phyloP scores from a whole-genome alignment of 257 asterid species.

The Scutellaria galericulata region DNA sequence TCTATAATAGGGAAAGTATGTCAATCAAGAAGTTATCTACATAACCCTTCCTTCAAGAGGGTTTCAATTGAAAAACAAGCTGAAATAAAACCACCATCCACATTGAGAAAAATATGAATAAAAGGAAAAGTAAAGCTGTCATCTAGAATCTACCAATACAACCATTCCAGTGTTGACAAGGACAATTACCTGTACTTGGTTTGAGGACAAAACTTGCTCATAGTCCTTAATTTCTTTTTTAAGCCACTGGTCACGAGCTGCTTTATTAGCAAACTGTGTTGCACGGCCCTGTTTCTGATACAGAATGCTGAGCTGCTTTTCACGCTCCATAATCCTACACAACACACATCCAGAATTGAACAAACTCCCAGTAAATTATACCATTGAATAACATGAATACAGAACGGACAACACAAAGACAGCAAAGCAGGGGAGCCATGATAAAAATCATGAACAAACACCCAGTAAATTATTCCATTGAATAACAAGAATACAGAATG shows the following conservation, averaged over 20 bases:
- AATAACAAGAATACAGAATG: conserved; percentile 25
- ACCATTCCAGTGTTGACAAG: conserved; percentile 20
- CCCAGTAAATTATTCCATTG: conserved; percentile 8
- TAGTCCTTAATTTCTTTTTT: conserved; percentile 88
- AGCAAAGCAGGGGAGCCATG: conserved; percentile 7
- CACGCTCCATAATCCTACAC: conserved; percentile 92
- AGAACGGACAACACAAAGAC: conserved; percentile 11
- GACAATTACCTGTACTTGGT: conserved; percentile 62
- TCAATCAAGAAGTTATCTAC: not conserved
- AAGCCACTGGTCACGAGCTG: conserved; percentile 95
- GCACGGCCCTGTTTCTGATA: conserved; percentile 99
- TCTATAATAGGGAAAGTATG: not conserved
- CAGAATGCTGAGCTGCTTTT: conserved; percentile 97
- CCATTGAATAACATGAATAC: conserved; percentile 22
- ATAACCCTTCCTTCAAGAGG: conserved; percentile 14
- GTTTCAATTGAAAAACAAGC: conserved; percentile 22
- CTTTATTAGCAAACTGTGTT: conserved; percentile 85
- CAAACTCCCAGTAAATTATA: conserved; percentile 15
- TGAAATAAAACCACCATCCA: conserved; percentile 3
- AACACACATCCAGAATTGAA: conserved; percentile 24
- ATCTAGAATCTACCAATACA: not conserved
- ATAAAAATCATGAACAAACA: not conserved
- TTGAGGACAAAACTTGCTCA: conserved; percentile 82
- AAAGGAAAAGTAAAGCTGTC: not conserved
- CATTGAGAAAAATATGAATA: not conserved